These are phyloP conservation scores for Helicocarpus griseus DNA, from an alignment of 2,329 filamentous ascomycete species.

Conservation along the genomic window DNA sequence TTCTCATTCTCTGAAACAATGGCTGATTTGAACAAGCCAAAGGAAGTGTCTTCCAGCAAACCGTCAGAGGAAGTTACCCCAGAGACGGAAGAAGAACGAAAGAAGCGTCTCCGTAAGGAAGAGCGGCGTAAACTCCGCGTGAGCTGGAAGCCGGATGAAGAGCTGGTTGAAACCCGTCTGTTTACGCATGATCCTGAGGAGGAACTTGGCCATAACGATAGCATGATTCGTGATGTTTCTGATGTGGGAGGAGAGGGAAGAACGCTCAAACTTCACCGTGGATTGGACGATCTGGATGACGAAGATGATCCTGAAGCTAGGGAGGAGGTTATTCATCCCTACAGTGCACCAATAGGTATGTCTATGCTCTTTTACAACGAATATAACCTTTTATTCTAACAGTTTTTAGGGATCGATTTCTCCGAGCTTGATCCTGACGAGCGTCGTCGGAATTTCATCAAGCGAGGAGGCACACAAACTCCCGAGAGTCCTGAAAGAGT, in stretches of 20 bases:
- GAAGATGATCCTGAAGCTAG: conserved; percentile 48
- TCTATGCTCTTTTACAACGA: neutral
- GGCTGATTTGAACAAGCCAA: conserved; percentile 46
- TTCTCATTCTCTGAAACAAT: conserved; percentile 42
- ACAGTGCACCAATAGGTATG: conserved; percentile 26
- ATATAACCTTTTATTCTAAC: conserved; percentile 9
- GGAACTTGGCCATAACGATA: conserved; percentile 49
- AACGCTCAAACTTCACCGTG: conserved; percentile 42
- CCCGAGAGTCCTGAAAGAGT: conserved; percentile 33
- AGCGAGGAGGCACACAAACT: conserved; percentile 31
- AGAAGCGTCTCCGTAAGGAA: conserved; percentile 52
- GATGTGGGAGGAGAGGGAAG: conserved; percentile 50
- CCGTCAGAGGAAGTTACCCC: conserved; percentile 43
- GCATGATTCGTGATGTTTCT: conserved; percentile 47
- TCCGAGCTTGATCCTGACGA: conserved; percentile 25
- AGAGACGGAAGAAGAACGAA: conserved; percentile 51
- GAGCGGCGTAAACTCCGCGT: conserved; percentile 51
- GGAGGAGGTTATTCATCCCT: conserved; percentile 32
- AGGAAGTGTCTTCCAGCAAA: conserved; percentile 43
- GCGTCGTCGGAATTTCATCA: conserved; percentile 29
- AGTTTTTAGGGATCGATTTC: conserved; percentile 29
- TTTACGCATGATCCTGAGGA: conserved; percentile 57
- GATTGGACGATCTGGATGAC: conserved; percentile 49
- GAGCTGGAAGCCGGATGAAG: conserved; percentile 49
- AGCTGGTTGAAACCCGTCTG: conserved; percentile 46